Base-by-base conservation (phyloP, 768 basidiomycete genomes). In the Lactifluus piperatus region DNA sequence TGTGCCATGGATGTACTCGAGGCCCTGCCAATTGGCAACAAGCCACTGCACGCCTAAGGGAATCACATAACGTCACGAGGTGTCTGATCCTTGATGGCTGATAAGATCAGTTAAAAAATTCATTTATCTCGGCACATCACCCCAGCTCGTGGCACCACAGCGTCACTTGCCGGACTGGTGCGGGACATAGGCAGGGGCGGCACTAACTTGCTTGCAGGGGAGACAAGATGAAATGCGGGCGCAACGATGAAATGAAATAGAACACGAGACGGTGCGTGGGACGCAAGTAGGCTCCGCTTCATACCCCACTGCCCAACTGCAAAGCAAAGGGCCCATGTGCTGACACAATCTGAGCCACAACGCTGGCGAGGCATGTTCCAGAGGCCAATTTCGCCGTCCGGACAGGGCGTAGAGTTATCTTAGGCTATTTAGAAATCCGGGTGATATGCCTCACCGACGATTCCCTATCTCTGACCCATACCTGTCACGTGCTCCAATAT, bases 51-150 rank as follows among this genome's bases (percentile, higher is more conserved):
- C 34, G 37, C 51, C 44, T 20, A 37, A 51, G 48, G 39, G 24
- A 34, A 27, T 27, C 39, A 9, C 34, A 51, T 26, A 26, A 18
- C 6, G 60, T 50, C 61, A 61, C 51, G 56, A 56, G 61, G 49
- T 46, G 52, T 45, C 46, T 39, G 63, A 58, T 64, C 53, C 37
- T 22, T 44, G 63, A 64, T 64, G 37, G 51, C 52, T 47, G 63
- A 64, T 64, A 64, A 64, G 63, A 64, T 64, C 50, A 30, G 48
- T 45, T 20, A 26, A 45, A 43, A 53, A 32, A 29, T 32, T n/a
- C 26, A 18, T 50, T 24, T 6, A n/a, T 54, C 34, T 14, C 47
- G 53, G 30, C 37, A 36, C 30, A 48, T n/a, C n/a, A n/a, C n/a
- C n/a, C n/a, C n/a, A n/a, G n/a, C 51, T 22, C 44, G 34, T 55